Conservation (phyloP, 1,284 basidiomycete genomes). For the Ceratobasidium sp. region DNA sequence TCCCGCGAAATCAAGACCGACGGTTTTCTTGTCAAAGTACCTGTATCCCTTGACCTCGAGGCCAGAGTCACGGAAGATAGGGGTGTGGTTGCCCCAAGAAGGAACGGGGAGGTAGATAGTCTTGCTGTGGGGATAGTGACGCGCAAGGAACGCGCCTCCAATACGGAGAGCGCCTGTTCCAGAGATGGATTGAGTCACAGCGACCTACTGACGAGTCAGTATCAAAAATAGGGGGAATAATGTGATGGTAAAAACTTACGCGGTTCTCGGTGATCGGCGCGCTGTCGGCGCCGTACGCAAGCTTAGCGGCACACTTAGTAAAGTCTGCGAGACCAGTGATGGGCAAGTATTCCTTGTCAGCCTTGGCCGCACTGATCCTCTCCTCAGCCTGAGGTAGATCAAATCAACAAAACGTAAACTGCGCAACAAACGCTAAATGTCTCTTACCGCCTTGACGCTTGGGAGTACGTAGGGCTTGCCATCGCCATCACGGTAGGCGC, state of each 20-base stretch:
- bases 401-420: not conserved
- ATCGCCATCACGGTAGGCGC: slow-evolving; percentile 92
- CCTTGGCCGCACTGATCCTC: slow-evolving; percentile 72
- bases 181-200: slow-evolving; percentile 93
- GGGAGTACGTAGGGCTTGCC: slow-evolving; percentile 97
- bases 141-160: slow-evolving; percentile 88
- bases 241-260: slow-evolving; percentile 65
- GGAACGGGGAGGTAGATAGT: slow-evolving; percentile 88
- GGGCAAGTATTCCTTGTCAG: slow-evolving; percentile 98
- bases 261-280: slow-evolving; percentile 79
- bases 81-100: slow-evolving; percentile 95
- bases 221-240: slow-evolving; percentile 35
- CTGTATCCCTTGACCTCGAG: slow-evolving; percentile 86
- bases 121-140: slow-evolving; percentile 80
- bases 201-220: slow-evolving; percentile 56
- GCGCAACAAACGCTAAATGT: not conserved
- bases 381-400: slow-evolving; percentile 78
- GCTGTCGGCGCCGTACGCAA: slow-evolving; percentile 92
- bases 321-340: slow-evolving; percentile 94
- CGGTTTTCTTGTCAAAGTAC: slow-evolving; percentile 92
- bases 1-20: slow-evolving; percentile 86
- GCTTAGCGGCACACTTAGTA: slow-evolving; percentile 88
- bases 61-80: slow-evolving; percentile 88
- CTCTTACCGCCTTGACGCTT: slow-evolving; percentile 85
- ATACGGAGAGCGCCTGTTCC: slow-evolving; percentile 97